A percentile compares a stretch with the other conserved stretches of the same genome.
These are phyloP conservation scores for Trametes coccinea DNA, from an alignment of 768 basidiomycete genomes.

Conservation along the genomic window DNA sequence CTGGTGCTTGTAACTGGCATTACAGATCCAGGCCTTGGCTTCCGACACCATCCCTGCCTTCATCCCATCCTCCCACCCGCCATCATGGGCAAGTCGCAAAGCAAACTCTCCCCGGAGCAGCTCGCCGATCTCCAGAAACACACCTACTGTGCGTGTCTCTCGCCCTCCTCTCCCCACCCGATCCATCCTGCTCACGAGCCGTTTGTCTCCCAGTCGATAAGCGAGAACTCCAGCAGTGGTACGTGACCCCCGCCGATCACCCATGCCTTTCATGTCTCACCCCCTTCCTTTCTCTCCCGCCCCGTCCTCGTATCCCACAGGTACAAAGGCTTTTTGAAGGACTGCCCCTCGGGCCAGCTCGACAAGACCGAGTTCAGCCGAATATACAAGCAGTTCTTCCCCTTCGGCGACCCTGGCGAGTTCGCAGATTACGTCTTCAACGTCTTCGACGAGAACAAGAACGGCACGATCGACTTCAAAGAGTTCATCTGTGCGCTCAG, in stretches of 20 bases:
- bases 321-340: conserved; percentile 99
- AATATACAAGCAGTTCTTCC: conserved; percentile 99
- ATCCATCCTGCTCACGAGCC: conserved; percentile 19
- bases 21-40: background rate
- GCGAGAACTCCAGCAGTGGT: conserved; percentile 97
- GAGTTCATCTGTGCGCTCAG: conserved; percentile 99
- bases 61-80: background rate
- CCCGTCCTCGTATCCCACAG: conserved; percentile 40
- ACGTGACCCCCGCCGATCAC: conserved; percentile 16
- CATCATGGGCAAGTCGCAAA: conserved; percentile 94
- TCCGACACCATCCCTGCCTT: background rate
- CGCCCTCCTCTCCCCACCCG: conserved; percentile 19
- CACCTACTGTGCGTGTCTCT: conserved; percentile 78
- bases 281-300: conserved; percentile 19
- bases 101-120: conserved; percentile 92
- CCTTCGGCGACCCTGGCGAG: conserved; percentile 95
- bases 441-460: conserved; percentile 93
- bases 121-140: conserved; percentile 95
- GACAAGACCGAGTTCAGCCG: conserved; percentile 94
- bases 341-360: conserved; percentile 95
- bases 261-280: conserved; percentile 17
- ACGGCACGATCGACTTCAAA: conserved; percentile 97
- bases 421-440: conserved; percentile 99
- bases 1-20: conserved; percentile 1
- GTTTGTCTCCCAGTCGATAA: conserved; percentile 71